A percentile compares a stretch with the other conserved stretches of the same genome.
Conservation (phyloP, 768 basidiomycete genomes). For the Galerina marginata region DNA sequence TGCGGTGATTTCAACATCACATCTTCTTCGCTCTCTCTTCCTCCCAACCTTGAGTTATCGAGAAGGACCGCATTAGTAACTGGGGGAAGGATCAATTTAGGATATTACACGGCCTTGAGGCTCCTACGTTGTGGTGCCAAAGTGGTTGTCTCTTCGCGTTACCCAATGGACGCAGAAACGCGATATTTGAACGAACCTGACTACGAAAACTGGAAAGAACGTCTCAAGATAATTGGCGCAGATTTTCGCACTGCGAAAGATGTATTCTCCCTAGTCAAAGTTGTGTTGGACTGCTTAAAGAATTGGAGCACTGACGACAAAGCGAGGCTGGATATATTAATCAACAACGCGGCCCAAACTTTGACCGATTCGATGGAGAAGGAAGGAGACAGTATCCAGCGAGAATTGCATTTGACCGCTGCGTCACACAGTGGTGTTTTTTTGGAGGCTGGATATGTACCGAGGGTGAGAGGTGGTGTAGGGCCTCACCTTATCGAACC, state of each 20-base stretch:
- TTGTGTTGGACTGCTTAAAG: constrained; percentile 26
- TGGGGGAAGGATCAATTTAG: constrained; percentile 40
- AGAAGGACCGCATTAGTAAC: constrained; percentile 37
- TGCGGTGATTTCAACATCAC: constrained; percentile 37
- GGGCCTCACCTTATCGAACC: constrained; percentile 3
- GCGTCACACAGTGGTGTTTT: constrained; percentile 13
- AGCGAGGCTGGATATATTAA: constrained; percentile 34
- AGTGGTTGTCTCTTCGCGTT: constrained; percentile 36
- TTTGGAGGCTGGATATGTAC: constrained; percentile 18
- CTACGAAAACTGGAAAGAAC: constrained; percentile 28
- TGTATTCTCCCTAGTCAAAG: constrained; percentile 34
- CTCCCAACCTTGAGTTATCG: constrained; percentile 27
- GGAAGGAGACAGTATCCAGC: constrained; percentile 30
- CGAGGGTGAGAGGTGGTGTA: constrained; percentile 26
- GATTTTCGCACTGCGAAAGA: constrained; percentile 40
- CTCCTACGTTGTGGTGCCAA: constrained; percentile 36
- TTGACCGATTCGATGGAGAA: constrained; percentile 33
- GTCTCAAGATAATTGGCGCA: constrained; percentile 36
- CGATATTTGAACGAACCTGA: constrained; percentile 35
- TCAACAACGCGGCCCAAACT: constrained; percentile 44
- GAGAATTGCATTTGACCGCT: constrained; percentile 26
- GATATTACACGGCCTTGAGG: constrained; percentile 35
- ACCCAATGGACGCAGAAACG: constrained; percentile 37
- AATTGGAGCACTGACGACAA: constrained; percentile 10
- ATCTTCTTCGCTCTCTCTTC: constrained; percentile 31